Evolutionary conservation across 257 asterid species (phyloP), one percentile per base, ranked within the genome.

Genomic region (Jacaranda copaia): DNA sequence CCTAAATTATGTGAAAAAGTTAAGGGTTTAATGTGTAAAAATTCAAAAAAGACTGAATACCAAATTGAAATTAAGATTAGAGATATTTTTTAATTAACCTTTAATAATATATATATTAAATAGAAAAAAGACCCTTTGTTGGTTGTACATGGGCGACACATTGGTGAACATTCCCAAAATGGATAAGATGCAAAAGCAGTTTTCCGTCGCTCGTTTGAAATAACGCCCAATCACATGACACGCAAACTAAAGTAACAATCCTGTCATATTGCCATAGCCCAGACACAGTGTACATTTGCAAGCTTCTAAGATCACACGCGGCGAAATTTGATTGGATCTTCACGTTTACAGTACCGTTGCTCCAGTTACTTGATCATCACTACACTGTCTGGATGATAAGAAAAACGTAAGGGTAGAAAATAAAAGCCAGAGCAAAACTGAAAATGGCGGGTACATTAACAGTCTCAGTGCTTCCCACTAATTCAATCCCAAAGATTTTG

Each of bases 381-480:
- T 4, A 13, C n/a, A 25, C 57, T 12, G 36, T 68, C 32, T 14
- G 81, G 78, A 69, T 69, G 49, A 51, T 46, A 52, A 15, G 63
- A 25, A 14, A 10, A 42, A 5, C 36, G 3, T 0, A 45, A 9
- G 1, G 59, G 39, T 1, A 40, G 12, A 51, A 52, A 42, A 43
- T 18, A 49, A 49, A 48, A 63, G 25, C 4, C 58, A 35, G 46
- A 73, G 36, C 51, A 66, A 48, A 55, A 32, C 73, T 18, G 59
- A 72, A 82, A 81, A 89, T 92, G 97, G 89, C 90, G 81, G 88
- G 77, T 70, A 73, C 84, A 20, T 58, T 79, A 69, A 76, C 87
- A 53, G 73, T 80, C 49, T 84, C 92, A 19, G 70, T 78, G 14
- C 81, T 89, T 13, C 61, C 86, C 71, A 58, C 81, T 12, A 79